phyloP scores from a whole-genome alignment of 768 basidiomycete genomes.

The Sporobolomyces phaffii region DNA sequence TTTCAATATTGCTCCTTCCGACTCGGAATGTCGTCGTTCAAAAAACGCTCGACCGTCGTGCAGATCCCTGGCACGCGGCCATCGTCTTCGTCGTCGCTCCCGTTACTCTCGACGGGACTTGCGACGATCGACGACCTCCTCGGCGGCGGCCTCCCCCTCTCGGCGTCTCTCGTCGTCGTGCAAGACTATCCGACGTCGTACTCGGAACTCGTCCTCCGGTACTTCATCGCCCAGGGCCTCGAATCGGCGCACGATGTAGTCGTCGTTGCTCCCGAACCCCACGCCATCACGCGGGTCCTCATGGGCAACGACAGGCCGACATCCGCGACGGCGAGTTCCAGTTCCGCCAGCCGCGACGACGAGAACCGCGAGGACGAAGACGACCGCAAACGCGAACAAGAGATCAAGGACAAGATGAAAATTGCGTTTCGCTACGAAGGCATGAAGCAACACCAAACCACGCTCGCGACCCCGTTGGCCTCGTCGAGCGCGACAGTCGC shows the following conservation, averaged over 20 bases:
- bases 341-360: too few relatives aligned
- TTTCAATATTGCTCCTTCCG: too few relatives aligned
- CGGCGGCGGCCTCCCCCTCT: slow-evolving; percentile 81
- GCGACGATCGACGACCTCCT: slow-evolving; percentile 91
- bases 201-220: slow-evolving; percentile 74
- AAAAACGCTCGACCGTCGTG: slow-evolving; percentile 37
- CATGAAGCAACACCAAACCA: slow-evolving; percentile 87
- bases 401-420: slow-evolving; percentile 58
- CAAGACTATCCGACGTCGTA: slow-evolving; percentile 83
- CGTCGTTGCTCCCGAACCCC: slow-evolving; percentile 53
- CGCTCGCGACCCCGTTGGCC: too few relatives aligned
- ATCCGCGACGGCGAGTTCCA: slow-evolving; percentile 33
- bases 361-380: slow-evolving; percentile 34
- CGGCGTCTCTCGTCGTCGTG: slow-evolving; percentile 66
- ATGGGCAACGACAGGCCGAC: slow-evolving; percentile 56
- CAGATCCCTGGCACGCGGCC: slow-evolving; percentile 45
- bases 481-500: too few relatives aligned
- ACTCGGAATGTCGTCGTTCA: slow-evolving; percentile 48
- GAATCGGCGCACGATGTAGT: slow-evolving; percentile 63
- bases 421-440: slow-evolving; percentile 97
- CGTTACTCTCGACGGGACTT: slow-evolving; percentile 68
- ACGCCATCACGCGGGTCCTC: slow-evolving; percentile 60
- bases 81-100: slow-evolving; percentile 43
- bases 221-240: slow-evolving; percentile 83
- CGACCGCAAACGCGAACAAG: slow-evolving; percentile 44